phyloP scores from a whole-genome alignment of 169 alveolate genomes.

The Eimeria necatrix region DNA sequence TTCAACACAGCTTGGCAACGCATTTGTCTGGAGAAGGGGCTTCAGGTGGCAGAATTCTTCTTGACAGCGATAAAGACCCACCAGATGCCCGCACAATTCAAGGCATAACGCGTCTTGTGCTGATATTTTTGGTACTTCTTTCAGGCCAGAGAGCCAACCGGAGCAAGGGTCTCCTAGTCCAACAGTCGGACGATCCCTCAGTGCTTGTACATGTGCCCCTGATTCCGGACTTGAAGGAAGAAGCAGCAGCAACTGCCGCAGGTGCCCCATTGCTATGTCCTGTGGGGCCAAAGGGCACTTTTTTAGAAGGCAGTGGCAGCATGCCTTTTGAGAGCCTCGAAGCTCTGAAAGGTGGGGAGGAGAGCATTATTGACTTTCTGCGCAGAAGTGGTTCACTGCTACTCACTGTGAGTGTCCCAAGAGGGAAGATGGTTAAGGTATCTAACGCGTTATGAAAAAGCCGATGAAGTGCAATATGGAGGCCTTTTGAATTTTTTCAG shows the following conservation, averaged over 20 bases:
- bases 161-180: conserved; percentile 28
- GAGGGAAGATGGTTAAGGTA: neutral
- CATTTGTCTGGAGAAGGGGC: neutral
- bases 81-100: neutral
- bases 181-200: neutral
- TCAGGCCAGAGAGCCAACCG: conserved; percentile 57
- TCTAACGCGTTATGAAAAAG: too few relatives aligned
- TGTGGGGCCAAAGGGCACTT: conserved; percentile 67
- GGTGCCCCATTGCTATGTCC: conserved; percentile 70
- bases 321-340: conserved; percentile 64
- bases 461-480: too few relatives aligned
- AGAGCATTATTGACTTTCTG: conserved; percentile 9
- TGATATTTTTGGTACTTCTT: neutral
- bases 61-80: neutral
- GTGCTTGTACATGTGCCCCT: conserved; percentile 27
- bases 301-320: conserved; percentile 68
- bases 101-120: neutral
- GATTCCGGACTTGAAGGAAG: conserved; percentile 58
- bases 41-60: neutral
- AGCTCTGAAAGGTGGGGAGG: conserved; percentile 61
- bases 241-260: conserved; percentile 62
- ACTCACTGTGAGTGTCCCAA: conserved; percentile 21
- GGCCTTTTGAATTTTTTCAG: too few relatives aligned
- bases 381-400: conserved; percentile 43
- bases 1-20: neutral